phyloP scores from a whole-genome alignment of 2,329 filamentous ascomycete genomes.

The Arthroderma uncinatum region DNA sequence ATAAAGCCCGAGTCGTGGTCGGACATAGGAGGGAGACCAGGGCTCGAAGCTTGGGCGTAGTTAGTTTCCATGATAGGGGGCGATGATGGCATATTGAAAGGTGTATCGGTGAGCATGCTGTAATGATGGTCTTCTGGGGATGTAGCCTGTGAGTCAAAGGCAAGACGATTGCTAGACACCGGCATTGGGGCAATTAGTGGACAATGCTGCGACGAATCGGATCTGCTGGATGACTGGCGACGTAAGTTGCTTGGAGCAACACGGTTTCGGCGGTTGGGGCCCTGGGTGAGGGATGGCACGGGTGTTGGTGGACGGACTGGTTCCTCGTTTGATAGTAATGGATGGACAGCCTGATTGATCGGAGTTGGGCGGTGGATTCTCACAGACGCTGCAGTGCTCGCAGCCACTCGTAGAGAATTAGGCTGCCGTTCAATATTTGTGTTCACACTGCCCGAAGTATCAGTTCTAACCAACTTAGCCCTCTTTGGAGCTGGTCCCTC shows the following conservation, averaged over 20 bases:
- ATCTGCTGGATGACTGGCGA: slow-evolving; percentile 50
- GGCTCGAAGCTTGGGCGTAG: slow-evolving; percentile 65
- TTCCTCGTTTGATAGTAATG: slow-evolving; percentile 28
- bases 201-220: slow-evolving; percentile 26
- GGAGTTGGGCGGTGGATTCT: slow-evolving; percentile 67
- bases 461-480: slow-evolving; percentile 62
- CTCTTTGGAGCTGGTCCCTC: slow-evolving; percentile 61
- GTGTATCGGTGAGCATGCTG: slow-evolving; percentile 50
- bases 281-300: slow-evolving; percentile 26
- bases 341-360: slow-evolving; percentile 29
- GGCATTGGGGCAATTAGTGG: slow-evolving; percentile 17
- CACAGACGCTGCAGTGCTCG: slow-evolving; percentile 79
- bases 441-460: slow-evolving; percentile 58
- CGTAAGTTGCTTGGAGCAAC: slow-evolving; percentile 43
- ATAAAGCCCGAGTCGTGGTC: slow-evolving; percentile 68
- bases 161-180: slow-evolving; percentile 29
- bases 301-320: slow-evolving; percentile 39
- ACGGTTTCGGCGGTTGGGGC: slow-evolving; percentile 20
- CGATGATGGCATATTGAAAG: slow-evolving; percentile 77
- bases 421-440: slow-evolving; percentile 56
- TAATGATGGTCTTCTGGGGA: slow-evolving; percentile 43
- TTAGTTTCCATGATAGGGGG: slow-evolving; percentile 64
- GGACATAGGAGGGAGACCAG: slow-evolving; percentile 53
- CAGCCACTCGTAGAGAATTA: slow-evolving; percentile 77
- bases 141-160: slow-evolving; percentile 37